Evolutionary conservation across 306 rosid species (phyloP).

Genomic region (Dryas octopetala): DNA sequence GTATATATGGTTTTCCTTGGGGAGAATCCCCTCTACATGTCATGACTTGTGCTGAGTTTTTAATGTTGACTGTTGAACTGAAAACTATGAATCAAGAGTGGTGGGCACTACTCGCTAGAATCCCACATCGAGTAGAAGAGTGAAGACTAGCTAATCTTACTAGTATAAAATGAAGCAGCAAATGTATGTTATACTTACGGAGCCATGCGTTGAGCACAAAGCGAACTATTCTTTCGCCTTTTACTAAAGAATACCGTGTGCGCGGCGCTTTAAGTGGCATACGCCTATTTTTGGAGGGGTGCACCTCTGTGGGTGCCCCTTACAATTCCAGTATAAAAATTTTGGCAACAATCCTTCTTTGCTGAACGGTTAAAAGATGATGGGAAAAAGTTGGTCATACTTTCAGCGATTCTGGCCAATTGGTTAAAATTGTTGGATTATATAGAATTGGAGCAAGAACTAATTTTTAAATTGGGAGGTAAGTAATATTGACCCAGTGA

Average conservation of each 20-base stretch:
- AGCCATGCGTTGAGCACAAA: slow-evolving; percentile 31
- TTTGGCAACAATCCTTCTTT: too few relatives aligned
- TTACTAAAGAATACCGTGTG: slow-evolving; percentile 67
- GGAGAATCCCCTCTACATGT: too few relatives aligned
- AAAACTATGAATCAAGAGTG: not conserved
- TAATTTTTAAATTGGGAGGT: too few relatives aligned
- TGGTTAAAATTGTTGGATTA: too few relatives aligned
- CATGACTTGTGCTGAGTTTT: not conserved
- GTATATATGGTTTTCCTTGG: too few relatives aligned
- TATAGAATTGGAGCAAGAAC: too few relatives aligned
- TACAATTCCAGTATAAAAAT: not conserved
- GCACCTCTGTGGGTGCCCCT: not conserved
- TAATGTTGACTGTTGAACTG: not conserved
- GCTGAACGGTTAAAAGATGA: too few relatives aligned
- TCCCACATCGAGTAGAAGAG: not conserved
- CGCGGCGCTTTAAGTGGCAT: slow-evolving; percentile 25
- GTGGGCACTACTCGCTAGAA: too few relatives aligned
- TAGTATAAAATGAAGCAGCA: not conserved
- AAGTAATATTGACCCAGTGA: too few relatives aligned
- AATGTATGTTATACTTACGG: accelerated
- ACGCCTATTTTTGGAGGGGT: slow-evolving; percentile 31
- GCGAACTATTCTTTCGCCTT: slow-evolving; percentile 68
- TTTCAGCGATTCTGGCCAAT: too few relatives aligned
- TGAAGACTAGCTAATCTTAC: too few relatives aligned
- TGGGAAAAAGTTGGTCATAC: too few relatives aligned